Percentiles rank a stretch among this genome's conserved stretches.
phyloP scores from a whole-genome alignment of 2,329 filamentous ascomycete species.

The Alternaria arbusti region DNA sequence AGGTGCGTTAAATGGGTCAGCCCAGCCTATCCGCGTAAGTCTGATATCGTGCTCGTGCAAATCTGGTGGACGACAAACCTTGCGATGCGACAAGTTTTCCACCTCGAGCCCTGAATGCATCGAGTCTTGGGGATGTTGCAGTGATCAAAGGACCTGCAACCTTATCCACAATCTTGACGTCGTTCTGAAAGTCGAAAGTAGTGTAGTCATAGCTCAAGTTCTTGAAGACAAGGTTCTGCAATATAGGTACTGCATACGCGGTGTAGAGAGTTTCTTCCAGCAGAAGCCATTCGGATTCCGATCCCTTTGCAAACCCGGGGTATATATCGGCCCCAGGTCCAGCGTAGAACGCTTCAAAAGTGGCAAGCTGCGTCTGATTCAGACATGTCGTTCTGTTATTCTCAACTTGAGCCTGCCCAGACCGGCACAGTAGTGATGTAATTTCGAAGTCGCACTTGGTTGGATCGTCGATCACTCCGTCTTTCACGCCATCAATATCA shows the following conservation, averaged over 20 bases:
- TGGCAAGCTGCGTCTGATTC: neutral
- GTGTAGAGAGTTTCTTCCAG: neutral
- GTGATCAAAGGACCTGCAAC: neutral
- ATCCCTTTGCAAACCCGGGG: neutral
- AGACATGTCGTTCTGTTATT: neutral
- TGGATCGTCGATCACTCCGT: neutral
- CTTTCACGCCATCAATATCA: neutral
- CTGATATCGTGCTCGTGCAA: neutral
- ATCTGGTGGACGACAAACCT: neutral
- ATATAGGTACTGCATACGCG: neutral
- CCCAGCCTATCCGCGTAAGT: neutral
- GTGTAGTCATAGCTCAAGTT: neutral
- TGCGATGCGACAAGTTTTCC: neutral
- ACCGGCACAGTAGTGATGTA: neutral
- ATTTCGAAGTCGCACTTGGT: neutral
- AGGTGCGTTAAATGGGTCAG: neutral
- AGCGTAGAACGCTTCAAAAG: neutral
- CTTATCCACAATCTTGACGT: neutral
- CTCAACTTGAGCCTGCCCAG: neutral
- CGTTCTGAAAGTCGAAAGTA: neutral
- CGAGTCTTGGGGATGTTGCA: neutral
- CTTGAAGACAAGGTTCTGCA: neutral
- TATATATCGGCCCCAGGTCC: neutral
- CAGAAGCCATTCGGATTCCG: neutral
- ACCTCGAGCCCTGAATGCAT: neutral